Evolutionary conservation across 2,329 filamentous ascomycete genomes (phyloP).

Genomic region (Didymella glomerata): DNA sequence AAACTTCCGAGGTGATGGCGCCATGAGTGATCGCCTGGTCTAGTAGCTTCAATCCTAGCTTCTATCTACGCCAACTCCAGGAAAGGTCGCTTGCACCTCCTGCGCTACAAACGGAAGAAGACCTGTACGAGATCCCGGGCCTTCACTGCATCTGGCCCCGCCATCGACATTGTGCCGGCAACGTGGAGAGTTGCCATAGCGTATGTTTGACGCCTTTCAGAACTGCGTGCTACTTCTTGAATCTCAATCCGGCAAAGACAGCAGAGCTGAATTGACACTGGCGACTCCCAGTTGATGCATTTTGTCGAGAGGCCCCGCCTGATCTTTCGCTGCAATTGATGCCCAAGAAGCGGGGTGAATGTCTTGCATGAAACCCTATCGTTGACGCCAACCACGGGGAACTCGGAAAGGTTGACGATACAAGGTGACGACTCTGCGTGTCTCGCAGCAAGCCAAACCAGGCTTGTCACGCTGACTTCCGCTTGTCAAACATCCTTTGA

Average conservation of each 20-base stretch:
- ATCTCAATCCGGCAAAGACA: no score
- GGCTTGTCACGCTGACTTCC: not conserved
- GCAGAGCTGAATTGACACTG: not conserved
- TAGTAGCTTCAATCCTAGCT: constrained; percentile 6
- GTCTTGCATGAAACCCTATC: constrained; percentile 4
- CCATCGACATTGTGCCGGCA: constrained; percentile 5
- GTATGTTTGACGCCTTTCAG: not conserved
- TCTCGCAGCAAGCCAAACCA: constrained; percentile 1
- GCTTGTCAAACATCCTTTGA: not conserved
- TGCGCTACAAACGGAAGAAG: constrained; percentile 1
- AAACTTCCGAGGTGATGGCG: not conserved
- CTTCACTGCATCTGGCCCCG: constrained; percentile 1
- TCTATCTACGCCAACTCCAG: constrained; percentile 4
- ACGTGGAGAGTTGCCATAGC: not conserved
- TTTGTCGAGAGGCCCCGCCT: not conserved
- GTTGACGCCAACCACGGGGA: not conserved
- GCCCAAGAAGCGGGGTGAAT: not conserved
- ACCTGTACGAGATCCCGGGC: not conserved
- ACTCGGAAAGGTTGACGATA: not conserved
- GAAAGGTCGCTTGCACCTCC: not conserved
- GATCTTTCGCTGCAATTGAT: not conserved
- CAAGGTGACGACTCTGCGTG: constrained; percentile 1
- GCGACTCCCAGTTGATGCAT: no score
- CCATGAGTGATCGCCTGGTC: constrained; percentile 2
- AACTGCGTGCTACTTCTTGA: not conserved